Base-by-base conservation (phyloP, 768 basidiomycete genomes). In the Pleurotus platypus region DNA sequence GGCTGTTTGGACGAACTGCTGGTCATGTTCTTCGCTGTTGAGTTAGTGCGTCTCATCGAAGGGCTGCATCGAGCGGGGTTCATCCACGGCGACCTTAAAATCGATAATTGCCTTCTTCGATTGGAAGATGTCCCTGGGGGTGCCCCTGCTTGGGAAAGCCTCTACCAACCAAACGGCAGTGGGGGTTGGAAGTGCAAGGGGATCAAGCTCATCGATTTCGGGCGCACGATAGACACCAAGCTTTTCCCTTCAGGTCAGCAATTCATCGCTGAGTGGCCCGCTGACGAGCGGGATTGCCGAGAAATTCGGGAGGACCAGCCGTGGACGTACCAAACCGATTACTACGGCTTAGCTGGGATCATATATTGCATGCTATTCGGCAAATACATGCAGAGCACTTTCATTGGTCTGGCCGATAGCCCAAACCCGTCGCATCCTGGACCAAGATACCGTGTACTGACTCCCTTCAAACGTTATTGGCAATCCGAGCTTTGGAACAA, bases 81-180 rank as follows among this genome's bases (percentile, higher is more conserved):
- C 74, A 91, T 99, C 63, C 97, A 99, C 65, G 96, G 97, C 30
- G 97, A 99, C 73, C 81, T 99, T 61, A 99, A 99, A 77, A 97
- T 98, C 69, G 97, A 99, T 74, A 99, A 99, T 73, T 97, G 95
- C 68, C 81, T 99, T n/a, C 77, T 98, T 7, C 86, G 97, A 4
- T 79, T 99, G 46, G 89, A 93, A 61, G 89, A 92, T 51, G 85
- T 90, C 3, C 86, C 87, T 1, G 86, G 86, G 2, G 85, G 86
- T 1, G 70, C 80, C 0, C 76, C 86, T 0, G 78, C 83, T 1
- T 93, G 95, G 87, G 81, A 85, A 1, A 72, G 81, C 49, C 71
- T 76, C n/a, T 98, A 98, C 74, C 83, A 87, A 57, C 83, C 88
- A 1, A 73, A 77, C 0, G 96, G 96, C 15, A 84, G 82, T 13